Base-by-base conservation (phyloP, 164 flowering plant species). In the Aristolochia fimbriata region DNA sequence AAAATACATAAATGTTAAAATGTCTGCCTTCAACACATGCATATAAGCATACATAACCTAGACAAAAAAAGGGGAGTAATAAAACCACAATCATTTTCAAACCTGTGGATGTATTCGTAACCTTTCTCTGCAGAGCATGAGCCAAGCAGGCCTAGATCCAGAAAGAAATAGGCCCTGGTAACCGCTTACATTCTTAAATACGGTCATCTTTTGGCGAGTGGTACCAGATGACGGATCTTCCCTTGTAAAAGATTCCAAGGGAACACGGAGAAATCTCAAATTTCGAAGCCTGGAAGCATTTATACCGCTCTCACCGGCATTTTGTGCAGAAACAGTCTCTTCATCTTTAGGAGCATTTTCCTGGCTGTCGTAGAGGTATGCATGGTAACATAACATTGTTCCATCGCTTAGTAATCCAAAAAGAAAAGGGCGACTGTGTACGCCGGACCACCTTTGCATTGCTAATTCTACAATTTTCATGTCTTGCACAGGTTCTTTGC, bases 71-170 rank as follows among this genome's bases (percentile, higher is more conserved):
- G 43, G 43, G 12, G 10, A 50, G 12, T 50, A n/a, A n/a, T 2
- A 58, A 27, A 58, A 41, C 20, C 41, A 58, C 22, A 41, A 7
- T 12, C 33, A 33, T 43, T 58, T 58, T 17, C 78, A 73, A 47
- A 93, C 99, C 95, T 94, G 99, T 58, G 97, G 97, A 73, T 94
- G 99, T 66, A 91, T 65, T 65, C 99, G 85, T 51, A 94, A 82
- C 16, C 99, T 81, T 70, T 87, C 96, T 64, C 99, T 80, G 72
- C 89, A 88, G 25, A 84, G 70, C 96, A 94, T 88, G 73, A 87
- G 81, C 99, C 99, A 91, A 58, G 81, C 73, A 16, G 99, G 97
- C 70, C 91, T 83, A 65, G 93, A 78, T 25, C 99, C 97, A 59
- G 90, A 78, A 62, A 94, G 81, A 66, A 91, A 94, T n/a, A 91